Conservation (phyloP, 345 rosid species). For the Noccaea caerulescens region DNA sequence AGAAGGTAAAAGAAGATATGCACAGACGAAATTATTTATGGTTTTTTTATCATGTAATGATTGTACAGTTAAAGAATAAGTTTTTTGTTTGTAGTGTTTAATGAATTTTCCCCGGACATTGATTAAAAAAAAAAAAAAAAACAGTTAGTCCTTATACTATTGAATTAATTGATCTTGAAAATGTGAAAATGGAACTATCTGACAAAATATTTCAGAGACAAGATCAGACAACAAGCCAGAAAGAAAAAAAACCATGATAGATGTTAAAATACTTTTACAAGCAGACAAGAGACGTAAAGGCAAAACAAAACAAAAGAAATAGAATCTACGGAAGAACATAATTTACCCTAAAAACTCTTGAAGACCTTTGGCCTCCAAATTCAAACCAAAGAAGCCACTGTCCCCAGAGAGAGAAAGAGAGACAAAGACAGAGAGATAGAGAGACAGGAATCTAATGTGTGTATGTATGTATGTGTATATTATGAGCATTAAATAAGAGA, state of each 20-base stretch:
- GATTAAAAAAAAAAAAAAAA: neutral
- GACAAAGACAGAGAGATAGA: neutral
- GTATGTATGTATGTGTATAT: neutral
- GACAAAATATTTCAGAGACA: conserved; percentile 1
- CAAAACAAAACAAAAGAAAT: neutral
- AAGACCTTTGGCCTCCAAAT: conserved; percentile 1
- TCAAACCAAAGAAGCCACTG: conserved; percentile 30
- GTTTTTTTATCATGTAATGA: conserved; percentile 15
- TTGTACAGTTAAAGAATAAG: neutral
- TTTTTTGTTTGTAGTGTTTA: neutral
- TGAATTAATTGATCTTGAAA: neutral
- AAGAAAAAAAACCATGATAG: neutral
- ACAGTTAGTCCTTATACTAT: neutral
- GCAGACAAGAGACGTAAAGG: neutral
- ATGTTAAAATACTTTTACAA: neutral
- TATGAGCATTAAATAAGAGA: conserved; percentile 9
- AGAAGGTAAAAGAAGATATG: neutral
- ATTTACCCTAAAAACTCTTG: conserved; percentile 6
- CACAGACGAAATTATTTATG: neutral
- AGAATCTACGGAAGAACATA: conserved; percentile 4
- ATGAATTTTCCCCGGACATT: neutral
- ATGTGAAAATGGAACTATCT: conserved; percentile 11
- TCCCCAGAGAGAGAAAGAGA: conserved; percentile 25
- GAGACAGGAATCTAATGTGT: neutral
- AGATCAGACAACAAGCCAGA: conserved; percentile 8